Conservation (phyloP, 257 asterid species). For the Handroanthus guayacan region DNA sequence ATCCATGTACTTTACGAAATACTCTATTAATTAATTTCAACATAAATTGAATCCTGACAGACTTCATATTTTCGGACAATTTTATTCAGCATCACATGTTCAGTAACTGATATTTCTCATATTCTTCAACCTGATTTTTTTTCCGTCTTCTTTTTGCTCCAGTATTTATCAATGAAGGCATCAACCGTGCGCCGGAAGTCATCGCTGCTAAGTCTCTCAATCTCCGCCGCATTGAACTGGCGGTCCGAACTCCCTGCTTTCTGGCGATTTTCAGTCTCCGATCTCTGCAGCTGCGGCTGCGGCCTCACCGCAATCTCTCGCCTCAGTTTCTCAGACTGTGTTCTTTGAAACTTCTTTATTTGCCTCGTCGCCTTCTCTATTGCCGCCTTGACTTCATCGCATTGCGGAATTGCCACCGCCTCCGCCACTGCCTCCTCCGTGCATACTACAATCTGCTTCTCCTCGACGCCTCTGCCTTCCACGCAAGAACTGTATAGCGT, state of each 20-base stretch:
- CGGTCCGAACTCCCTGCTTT: slow-evolving; percentile 25
- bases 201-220: slow-evolving; percentile 72
- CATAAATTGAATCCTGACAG: background rate
- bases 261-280: slow-evolving; percentile 57
- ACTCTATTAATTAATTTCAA: background rate
- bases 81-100: slow-evolving; percentile 14
- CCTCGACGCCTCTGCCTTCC: slow-evolving; percentile 33
- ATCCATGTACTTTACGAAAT: slow-evolving; percentile 33
- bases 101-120: slow-evolving; percentile 20
- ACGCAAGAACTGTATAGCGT: slow-evolving; percentile 3
- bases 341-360: slow-evolving; percentile 69
- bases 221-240: slow-evolving; percentile 36
- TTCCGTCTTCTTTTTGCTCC: slow-evolving; percentile 45
- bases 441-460: slow-evolving; percentile 54
- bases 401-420: slow-evolving; percentile 15
- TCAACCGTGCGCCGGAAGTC: slow-evolving; percentile 80
- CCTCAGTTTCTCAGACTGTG: slow-evolving; percentile 76
- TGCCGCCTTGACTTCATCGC: slow-evolving; percentile 55
- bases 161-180: slow-evolving; percentile 61
- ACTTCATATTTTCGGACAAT: background rate
- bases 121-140: slow-evolving; percentile 30
- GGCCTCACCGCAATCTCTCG: slow-evolving; percentile 53
- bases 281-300: slow-evolving; percentile 56
- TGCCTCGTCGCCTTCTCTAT: slow-evolving; percentile 64
- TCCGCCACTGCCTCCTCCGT: slow-evolving; percentile 30